Base-by-base conservation (phyloP, 2,329 filamentous ascomycete species). In the Aaosphaeria pasadenensis region DNA sequence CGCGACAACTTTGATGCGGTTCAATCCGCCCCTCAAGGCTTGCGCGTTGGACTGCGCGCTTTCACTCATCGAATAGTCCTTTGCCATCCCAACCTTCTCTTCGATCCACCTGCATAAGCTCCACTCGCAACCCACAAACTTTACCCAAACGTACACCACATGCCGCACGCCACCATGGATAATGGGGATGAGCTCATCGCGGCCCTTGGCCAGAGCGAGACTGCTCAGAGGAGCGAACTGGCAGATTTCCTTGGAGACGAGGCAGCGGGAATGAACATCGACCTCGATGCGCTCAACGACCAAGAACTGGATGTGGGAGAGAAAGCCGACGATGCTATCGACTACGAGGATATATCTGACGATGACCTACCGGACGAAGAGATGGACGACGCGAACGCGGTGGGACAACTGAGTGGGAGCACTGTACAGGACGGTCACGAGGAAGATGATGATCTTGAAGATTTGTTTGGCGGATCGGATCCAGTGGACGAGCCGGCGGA, bases 241-340 rank as follows among this genome's bases (percentile, higher is more conserved):
- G 33, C 33, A 9, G 33, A 36, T 36, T 36, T 36, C 33, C 33
- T 36, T n/a, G 33, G 33, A 9, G 33, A 36, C 7, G 39, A 40
- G 17, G 9, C 13, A 36, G 39, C 39, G 39, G 24, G 24, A 17
- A 9, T 11, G 9, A 40, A 11, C 9, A 24, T 40, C 9, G 39
- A 40, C 24, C 45, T 63, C 6, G 58, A 57, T 5, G 60, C 60
- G 31, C 46, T 71, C 35, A 63, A 63, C 32, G 53, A 52, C 36
- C 55, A 62, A 32, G 63, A 69, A 45, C 68, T 79, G 45, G 75
- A 77, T 45, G 58, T 67, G 45, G 80, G 78, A 17, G 87, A 90
- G 68, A 99, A 99, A 71, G 92, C 91, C 46, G 91, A 91, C 51
- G 89, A 97, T 72, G 94, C 94, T 38, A 75, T 94, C 53, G 94